Evolutionary conservation across 495 filamentous ascomycete genomes (phyloP).

Genomic region (Aspergillus mulundensis): DNA sequence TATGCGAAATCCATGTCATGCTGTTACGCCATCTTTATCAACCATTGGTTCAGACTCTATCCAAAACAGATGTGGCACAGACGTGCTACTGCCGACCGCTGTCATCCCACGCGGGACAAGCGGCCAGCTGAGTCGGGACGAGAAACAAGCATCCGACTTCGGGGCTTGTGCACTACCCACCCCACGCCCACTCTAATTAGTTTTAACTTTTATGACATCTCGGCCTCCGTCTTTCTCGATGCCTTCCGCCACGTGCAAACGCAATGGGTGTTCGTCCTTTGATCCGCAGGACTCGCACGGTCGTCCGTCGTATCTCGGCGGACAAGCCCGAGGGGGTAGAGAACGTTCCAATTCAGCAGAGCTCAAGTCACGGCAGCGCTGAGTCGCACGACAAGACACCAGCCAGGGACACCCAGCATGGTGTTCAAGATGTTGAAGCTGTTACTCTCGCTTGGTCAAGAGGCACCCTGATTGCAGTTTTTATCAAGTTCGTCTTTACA

Average conservation of each 20-base stretch:
- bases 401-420: neutral
- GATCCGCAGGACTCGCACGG: neutral
- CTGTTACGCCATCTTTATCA: neutral
- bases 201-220: neutral
- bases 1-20: neutral
- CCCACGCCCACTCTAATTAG: neutral
- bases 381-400: neutral
- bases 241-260: neutral
- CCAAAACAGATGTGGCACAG: neutral
- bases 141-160: slow-evolving; percentile 1
- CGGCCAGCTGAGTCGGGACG: neutral
- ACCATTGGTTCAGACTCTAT: neutral
- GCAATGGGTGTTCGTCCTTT: neutral
- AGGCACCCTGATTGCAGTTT: slow-evolving; percentile 21
- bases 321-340: neutral
- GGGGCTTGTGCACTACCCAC: neutral
- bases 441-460: slow-evolving; percentile 23
- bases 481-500: slow-evolving; percentile 13
- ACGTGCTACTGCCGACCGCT: neutral
- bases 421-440: slow-evolving; percentile 12
- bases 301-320: neutral
- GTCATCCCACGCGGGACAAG: neutral
- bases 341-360: neutral
- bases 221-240: neutral
- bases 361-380: neutral